Conservation (phyloP, 208 protist species). For the Trypanosoma vivax region DNA sequence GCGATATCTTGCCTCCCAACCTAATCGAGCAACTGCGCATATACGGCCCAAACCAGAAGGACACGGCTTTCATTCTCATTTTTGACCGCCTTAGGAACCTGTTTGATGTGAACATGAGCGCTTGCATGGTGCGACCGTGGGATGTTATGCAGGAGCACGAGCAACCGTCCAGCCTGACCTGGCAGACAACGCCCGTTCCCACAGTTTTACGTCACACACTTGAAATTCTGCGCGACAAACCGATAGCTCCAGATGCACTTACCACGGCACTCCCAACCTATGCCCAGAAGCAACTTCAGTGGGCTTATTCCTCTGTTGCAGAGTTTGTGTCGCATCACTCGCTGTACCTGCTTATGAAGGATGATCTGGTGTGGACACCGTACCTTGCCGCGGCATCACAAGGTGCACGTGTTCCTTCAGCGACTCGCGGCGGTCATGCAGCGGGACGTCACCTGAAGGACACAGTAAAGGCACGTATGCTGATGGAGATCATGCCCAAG, state of each 20-base stretch:
- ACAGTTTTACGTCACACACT: slow-evolving; percentile 40
- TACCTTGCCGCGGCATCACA: slow-evolving; percentile 21
- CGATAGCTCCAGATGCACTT: slow-evolving; percentile 25
- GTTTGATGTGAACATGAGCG: slow-evolving; percentile 67
- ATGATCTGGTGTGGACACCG: slow-evolving; percentile 46
- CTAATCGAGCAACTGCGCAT: slow-evolving; percentile 30
- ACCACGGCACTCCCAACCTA: slow-evolving; percentile 20
- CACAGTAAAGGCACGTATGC: slow-evolving; percentile 20
- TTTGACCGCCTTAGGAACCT: slow-evolving; percentile 79
- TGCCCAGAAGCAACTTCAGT: slow-evolving; percentile 29
- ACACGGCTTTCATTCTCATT: slow-evolving; percentile 39
- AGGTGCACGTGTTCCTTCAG: slow-evolving; percentile 11
- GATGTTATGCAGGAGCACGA: slow-evolving; percentile 33
- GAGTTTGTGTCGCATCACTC: slow-evolving; percentile 61
- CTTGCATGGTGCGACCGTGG: slow-evolving; percentile 52
- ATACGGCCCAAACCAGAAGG: slow-evolving; percentile 4
- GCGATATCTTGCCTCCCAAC: slow-evolving; percentile 25
- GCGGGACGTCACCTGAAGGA: slow-evolving; percentile 8
- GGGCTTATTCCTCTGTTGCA: slow-evolving; percentile 14
- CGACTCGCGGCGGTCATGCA: background rate
- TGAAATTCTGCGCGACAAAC: slow-evolving; percentile 17
- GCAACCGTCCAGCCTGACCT: slow-evolving; percentile 72
- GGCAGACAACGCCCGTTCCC: slow-evolving; percentile 69
- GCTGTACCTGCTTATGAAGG: slow-evolving; percentile 46
- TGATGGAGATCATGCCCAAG: slow-evolving; percentile 27